A percentile compares a stretch with the other conserved stretches of the same genome.
phyloP scores from a whole-genome alignment of 306 rosid genomes.

The Gillenia trifoliata region DNA sequence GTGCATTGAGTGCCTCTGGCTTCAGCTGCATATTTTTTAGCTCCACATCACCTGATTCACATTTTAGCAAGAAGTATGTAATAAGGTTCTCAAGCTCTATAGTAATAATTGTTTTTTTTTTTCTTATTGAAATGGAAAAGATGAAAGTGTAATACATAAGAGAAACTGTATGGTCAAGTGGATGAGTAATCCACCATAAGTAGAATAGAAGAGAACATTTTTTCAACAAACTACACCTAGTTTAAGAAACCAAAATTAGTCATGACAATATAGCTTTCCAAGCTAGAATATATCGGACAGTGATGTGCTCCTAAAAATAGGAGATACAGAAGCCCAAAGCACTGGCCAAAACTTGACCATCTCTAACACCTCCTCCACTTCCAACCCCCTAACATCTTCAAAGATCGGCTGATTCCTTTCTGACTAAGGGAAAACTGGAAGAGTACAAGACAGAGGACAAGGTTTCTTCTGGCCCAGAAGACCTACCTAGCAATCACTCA shows the following conservation, averaged over 20 bases:
- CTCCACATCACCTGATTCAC: slow-evolving; percentile 89
- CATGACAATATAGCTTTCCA: not conserved
- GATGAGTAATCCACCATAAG: no score
- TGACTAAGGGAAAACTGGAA: no score
- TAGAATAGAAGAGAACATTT: not conserved
- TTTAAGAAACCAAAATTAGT: not conserved
- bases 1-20: slow-evolving; percentile 97
- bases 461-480: no score
- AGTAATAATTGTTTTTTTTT: not conserved
- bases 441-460: no score
- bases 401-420: no score
- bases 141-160: not conserved
- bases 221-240: no score
- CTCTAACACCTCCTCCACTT: no score
- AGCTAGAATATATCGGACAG: not conserved
- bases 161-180: not conserved
- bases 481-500: no score
- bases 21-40: slow-evolving; percentile 97
- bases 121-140: not conserved
- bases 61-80: not conserved
- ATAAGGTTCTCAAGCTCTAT: not conserved
- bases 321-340: no score
- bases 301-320: no score
- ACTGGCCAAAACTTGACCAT: no score
- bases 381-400: no score